These are phyloP conservation scores for Abrus pulchellus DNA, from an alignment of 306 rosid species.

Conservation along the genomic window DNA sequence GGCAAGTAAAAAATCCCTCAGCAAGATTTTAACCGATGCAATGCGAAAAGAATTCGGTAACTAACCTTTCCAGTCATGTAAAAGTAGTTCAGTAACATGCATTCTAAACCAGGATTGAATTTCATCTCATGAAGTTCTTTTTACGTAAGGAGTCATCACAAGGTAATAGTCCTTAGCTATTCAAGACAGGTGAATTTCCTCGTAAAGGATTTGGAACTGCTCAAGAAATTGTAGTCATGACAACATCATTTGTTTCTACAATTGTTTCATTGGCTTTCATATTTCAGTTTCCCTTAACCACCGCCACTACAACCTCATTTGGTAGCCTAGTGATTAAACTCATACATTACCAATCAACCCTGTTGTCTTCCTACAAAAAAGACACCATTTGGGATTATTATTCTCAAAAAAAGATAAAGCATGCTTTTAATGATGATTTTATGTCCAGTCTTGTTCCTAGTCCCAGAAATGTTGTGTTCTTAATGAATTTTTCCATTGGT, in stretches of 20 bases:
- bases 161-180: neutral
- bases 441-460: constrained; percentile 35
- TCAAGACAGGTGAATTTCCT: constrained; percentile 7
- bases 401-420: neutral
- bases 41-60: neutral
- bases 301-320: neutral
- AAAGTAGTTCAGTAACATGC: neutral
- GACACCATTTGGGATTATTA: constrained; percentile 5
- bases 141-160: neutral
- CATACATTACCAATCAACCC: neutral
- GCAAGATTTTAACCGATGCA: neutral
- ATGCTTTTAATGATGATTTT: neutral
- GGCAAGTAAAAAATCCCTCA: too few species aligned
- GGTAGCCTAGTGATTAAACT: constrained; percentile 21
- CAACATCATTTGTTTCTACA: neutral
- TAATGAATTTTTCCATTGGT: constrained; percentile 35
- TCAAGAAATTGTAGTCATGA: neutral
- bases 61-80: constrained; percentile 18
- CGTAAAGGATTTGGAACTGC: constrained; percentile 1
- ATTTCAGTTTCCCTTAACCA: neutral
- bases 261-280: constrained; percentile 15
- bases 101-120: neutral
- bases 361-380: constrained; percentile 4
- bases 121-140: constrained; percentile 2
- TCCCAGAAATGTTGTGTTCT: constrained; percentile 29